Conservation (phyloP, 1,284 basidiomycete species). For the Pisolithus thermaeus region DNA sequence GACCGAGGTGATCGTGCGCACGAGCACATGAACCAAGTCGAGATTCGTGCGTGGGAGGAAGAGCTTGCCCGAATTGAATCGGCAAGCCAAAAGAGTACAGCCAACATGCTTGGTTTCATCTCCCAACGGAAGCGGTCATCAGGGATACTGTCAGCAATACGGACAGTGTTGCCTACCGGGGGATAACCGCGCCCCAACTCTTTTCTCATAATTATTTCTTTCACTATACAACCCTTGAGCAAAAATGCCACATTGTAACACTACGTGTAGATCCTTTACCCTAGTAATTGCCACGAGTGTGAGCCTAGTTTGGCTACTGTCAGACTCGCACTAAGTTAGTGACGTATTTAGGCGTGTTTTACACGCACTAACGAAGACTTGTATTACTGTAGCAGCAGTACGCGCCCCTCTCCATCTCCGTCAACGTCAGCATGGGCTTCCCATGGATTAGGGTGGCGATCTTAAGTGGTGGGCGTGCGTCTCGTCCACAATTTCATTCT, state of each 20-base stretch:
- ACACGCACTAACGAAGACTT: too few relatives aligned
- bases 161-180: constrained; percentile 24
- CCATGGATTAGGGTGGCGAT: constrained; percentile 49
- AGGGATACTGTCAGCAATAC: constrained; percentile 20
- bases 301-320: too few relatives aligned
- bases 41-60: constrained; percentile 69
- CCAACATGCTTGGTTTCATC: constrained; percentile 51
- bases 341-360: too few relatives aligned
- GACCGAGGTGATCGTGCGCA: constrained; percentile 14
- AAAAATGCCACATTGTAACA: neutral
- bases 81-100: constrained; percentile 53
- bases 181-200: constrained; percentile 14
- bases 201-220: neutral
- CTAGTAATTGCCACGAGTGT: neutral
- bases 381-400: too few relatives aligned
- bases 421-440: constrained; percentile 30
- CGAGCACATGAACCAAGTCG: constrained; percentile 27
- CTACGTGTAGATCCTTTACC: neutral
- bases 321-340: too few relatives aligned
- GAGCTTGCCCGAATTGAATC: constrained; percentile 68
- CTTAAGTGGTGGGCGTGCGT: constrained; percentile 44
- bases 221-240: neutral
- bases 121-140: constrained; percentile 39
- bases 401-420: neutral
- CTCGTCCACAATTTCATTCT: neutral